phyloP scores from a whole-genome alignment of 495 filamentous ascomycete species.

The Penicillium ucsense region DNA sequence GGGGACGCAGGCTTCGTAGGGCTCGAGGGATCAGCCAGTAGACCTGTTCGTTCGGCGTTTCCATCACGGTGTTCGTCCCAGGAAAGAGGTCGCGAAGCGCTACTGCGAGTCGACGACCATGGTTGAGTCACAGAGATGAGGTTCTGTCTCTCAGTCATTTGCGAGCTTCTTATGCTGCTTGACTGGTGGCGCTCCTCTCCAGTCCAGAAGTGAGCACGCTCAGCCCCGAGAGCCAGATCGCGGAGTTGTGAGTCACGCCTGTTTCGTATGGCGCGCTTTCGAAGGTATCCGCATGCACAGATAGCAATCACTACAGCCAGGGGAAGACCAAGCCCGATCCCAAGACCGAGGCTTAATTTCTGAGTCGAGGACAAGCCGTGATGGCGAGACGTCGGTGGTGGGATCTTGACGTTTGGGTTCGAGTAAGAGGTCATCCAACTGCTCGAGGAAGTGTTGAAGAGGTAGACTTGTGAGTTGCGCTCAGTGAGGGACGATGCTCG shows the following conservation, averaged over 20 bases:
- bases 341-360: constrained; percentile 62
- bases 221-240: constrained; percentile 40
- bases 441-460: constrained; percentile 72
- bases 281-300: constrained; percentile 49
- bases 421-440: constrained; percentile 62
- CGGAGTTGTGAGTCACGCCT: constrained; percentile 44
- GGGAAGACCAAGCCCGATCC: constrained; percentile 58
- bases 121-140: constrained; percentile 18
- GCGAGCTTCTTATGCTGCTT: constrained; percentile 29
- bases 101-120: constrained; percentile 28
- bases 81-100: constrained; percentile 7
- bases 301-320: constrained; percentile 40
- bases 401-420: constrained; percentile 33
- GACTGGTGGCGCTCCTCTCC: constrained; percentile 24
- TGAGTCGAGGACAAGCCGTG: constrained; percentile 26
- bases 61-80: constrained; percentile 23
- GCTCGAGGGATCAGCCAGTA: constrained; percentile 46
- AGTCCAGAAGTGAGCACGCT: constrained; percentile 35
- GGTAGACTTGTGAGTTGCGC: constrained; percentile 42
- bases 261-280: constrained; percentile 37
- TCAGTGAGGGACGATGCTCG: constrained; percentile 20
- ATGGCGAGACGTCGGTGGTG: not conserved
- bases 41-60: constrained; percentile 43
- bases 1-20: constrained; percentile 39
- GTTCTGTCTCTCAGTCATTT: constrained; percentile 16